Evolutionary conservation across 305 asterid genomes (phyloP), one percentile per base, ranked within the genome.

Genomic region (Fraxinus albicans): DNA sequence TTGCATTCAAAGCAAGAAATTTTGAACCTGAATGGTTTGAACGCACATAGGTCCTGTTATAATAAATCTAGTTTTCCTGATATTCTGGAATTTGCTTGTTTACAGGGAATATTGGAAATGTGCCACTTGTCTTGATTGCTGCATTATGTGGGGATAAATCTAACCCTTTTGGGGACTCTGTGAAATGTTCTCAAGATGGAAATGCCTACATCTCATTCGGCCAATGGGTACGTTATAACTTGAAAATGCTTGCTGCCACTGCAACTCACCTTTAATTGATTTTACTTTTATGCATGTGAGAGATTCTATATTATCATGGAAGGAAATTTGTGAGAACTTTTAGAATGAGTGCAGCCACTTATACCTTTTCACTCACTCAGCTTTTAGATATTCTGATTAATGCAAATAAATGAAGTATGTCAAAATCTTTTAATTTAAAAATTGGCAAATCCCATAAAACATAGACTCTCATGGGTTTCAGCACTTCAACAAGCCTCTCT

Each of bases 171-270:
- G 99, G 99, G n/a, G 97, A 97, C 80, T 70, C 82, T 31, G 85
- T 77, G 47, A 92, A 84, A 87, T 97, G 99, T 86, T 81, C 98
- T 31, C 94, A 89, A 89, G 98, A 97, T 90, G 99, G 99, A 85
- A 97, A 91, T 88, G 99, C 99, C 2, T 95, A 97, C 89, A 97
- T 97, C 85, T 97, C 99, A 77, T 97, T 97, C 55, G 99, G 99
- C 80, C 99, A 97, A 87, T 97, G 99, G 99, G 99, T 92, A 91
- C 87, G 90, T 86, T 38, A 77, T 83, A 73, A n/a, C 84, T 77
- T 40, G 55, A 67, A 81, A 55, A 75, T 77, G 78, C 73, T 83
- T 67, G 65, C 76, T 77, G 8, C 78, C 44, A 29, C 81, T 80
- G 53, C 23, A 82, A 78, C 47, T 85, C 44, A 15, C 73, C 19